These are phyloP conservation scores for Penicillium sp. DNA, from an alignment of 2,329 filamentous ascomycete species.

Conservation along the genomic window DNA sequence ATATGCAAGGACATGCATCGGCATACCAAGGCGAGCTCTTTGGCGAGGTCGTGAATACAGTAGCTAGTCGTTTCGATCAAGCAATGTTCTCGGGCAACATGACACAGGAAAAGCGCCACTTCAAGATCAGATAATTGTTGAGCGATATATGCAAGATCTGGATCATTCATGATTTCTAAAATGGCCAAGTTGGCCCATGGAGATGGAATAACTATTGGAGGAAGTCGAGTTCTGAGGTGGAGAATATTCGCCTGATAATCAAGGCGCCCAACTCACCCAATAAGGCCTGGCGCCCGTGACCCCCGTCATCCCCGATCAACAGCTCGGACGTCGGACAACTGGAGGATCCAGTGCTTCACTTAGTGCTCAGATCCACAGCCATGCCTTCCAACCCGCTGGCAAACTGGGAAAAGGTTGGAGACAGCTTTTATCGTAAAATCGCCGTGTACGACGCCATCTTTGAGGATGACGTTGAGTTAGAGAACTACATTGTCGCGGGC, in stretches of 20 bases:
- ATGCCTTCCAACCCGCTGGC: slow-evolving; percentile 65
- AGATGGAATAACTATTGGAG: slow-evolving; percentile 13
- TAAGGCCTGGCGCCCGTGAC: slow-evolving; percentile 16
- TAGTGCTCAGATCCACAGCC: slow-evolving; percentile 11
- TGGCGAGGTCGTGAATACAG: slow-evolving; percentile 63
- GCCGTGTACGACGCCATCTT: slow-evolving; percentile 92
- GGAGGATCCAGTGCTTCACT: slow-evolving; percentile 5
- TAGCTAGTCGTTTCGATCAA: slow-evolving; percentile 70
- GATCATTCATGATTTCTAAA: slow-evolving; percentile 54
- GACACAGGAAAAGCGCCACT: slow-evolving; percentile 75
- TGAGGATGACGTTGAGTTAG: slow-evolving; percentile 86
- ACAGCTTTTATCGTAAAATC: slow-evolving; percentile 91
- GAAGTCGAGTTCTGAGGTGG: slow-evolving; percentile 5
- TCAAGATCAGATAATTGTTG: slow-evolving; percentile 82
- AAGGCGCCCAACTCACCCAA: neutral
- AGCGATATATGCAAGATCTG: slow-evolving; percentile 62
- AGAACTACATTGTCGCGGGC: slow-evolving; percentile 87
- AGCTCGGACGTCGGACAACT: slow-evolving; percentile 11
- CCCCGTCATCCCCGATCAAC: slow-evolving; percentile 12
- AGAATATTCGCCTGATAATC: slow-evolving; percentile 2
- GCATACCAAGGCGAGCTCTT: slow-evolving; percentile 67
- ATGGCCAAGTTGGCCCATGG: slow-evolving; percentile 3
- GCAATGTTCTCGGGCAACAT: slow-evolving; percentile 80
- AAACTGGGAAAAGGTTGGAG: slow-evolving; percentile 91
- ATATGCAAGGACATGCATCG: neutral